Conservation (phyloP, 2,329 filamentous ascomycete genomes). For the Sarocladiaceae sp. region DNA sequence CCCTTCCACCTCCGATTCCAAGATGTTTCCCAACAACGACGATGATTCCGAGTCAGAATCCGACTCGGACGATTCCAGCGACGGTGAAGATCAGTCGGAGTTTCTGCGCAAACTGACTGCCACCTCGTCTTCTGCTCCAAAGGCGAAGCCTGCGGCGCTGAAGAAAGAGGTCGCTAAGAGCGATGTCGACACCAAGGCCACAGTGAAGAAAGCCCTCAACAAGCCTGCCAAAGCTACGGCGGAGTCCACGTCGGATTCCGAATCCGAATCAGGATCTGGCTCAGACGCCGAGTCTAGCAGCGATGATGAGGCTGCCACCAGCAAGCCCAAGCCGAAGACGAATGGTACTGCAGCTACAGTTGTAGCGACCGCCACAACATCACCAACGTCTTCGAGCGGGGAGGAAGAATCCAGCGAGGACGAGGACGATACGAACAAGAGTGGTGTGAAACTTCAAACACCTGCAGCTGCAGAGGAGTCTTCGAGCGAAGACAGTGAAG, state of each 20-base stretch:
- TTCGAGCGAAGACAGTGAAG: conserved; percentile 10
- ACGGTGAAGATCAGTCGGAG: conserved; percentile 21
- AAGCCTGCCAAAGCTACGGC: neutral
- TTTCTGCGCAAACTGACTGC: conserved; percentile 19
- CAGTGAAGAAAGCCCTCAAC: conserved; percentile 13
- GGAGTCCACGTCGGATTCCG: conserved; percentile 2
- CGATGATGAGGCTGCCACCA: neutral
- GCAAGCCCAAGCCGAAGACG: conserved; percentile 15
- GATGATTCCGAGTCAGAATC: conserved; percentile 24
- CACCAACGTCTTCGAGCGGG: conserved; percentile 8
- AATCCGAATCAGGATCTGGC: conserved; percentile 15
- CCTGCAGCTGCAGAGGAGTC: neutral
- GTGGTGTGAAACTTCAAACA: neutral
- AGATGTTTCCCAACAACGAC: conserved; percentile 24
- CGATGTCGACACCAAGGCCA: conserved; percentile 29
- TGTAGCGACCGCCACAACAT: conserved; percentile 14
- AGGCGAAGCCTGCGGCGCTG: conserved; percentile 23
- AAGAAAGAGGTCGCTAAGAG: conserved; percentile 34
- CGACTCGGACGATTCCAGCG: conserved; percentile 20
- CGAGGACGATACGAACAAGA: neutral
- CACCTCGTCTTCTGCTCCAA: conserved; percentile 7
- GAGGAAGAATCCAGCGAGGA: conserved; percentile 7
- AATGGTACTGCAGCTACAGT: conserved; percentile 19
- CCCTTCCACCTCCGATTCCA: conserved; percentile 15
- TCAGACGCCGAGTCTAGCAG: conserved; percentile 17